phyloP scores from a whole-genome alignment of 2,329 filamentous ascomycete genomes.

The Aureobasidium sp. region DNA sequence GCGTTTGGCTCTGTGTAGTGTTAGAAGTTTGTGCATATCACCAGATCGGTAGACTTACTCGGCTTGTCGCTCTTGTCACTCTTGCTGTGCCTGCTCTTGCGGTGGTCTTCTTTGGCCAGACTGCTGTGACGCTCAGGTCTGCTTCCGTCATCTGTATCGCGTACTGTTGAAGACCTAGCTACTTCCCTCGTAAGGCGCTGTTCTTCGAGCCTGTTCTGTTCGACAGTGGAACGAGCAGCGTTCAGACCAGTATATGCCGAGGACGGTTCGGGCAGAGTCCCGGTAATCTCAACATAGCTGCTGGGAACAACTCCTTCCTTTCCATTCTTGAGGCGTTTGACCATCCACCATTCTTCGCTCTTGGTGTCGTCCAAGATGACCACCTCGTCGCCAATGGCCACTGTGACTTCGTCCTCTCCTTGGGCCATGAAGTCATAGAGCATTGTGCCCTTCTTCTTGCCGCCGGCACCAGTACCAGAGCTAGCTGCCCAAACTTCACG shows the following conservation, averaged over 20 bases:
- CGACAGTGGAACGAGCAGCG: constrained; percentile 60
- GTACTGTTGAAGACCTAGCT: constrained; percentile 55
- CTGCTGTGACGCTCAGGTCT: constrained; percentile 69
- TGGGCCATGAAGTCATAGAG: constrained; percentile 96
- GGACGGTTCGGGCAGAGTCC: constrained; percentile 46
- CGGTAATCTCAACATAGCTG: constrained; percentile 88
- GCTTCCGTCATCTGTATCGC: constrained; percentile 39
- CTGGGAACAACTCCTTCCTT: constrained; percentile 94
- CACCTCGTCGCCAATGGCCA: constrained; percentile 83
- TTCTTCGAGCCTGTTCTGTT: constrained; percentile 74
- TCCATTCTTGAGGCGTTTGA: constrained; percentile 80
- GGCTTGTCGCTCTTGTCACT: constrained; percentile 63
- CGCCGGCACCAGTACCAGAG: constrained; percentile 49
- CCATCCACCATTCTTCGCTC: constrained; percentile 98
- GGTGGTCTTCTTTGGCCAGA: constrained; percentile 65
- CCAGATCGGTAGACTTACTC: constrained; percentile 50
- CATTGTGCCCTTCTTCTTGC: constrained; percentile 74
- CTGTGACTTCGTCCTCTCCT: constrained; percentile 92
- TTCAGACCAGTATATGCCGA: constrained; percentile 49
- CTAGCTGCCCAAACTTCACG: constrained; percentile 80
- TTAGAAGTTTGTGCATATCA: background rate
- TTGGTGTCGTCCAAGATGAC: constrained; percentile 81
- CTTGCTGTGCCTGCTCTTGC: constrained; percentile 48
- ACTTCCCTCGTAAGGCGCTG: constrained; percentile 76
- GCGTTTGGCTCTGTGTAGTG: constrained; percentile 64